phyloP scores from a whole-genome alignment of 768 basidiomycete species.

The Cystoderma amianthinum region DNA sequence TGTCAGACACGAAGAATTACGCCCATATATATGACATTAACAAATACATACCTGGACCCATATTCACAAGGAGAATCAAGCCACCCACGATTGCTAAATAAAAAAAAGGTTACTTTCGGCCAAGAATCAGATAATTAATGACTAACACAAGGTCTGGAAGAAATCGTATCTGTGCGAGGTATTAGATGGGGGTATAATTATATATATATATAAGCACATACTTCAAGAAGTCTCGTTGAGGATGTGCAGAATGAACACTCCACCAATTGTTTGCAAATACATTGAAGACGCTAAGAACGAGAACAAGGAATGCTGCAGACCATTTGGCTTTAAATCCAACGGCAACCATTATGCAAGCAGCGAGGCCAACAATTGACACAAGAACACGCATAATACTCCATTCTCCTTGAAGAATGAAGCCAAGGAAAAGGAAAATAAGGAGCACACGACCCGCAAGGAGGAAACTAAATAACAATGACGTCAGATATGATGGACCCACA shows the following conservation, averaged over 20 bases:
- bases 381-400: conserved; percentile 86
- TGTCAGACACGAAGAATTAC: too few relatives aligned
- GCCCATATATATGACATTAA: not conserved
- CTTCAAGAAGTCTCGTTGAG: conserved; percentile 98
- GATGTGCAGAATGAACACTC: conserved; percentile 87
- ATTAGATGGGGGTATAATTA: conserved; percentile 13
- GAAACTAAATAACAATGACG: conserved; percentile 56
- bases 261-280: conserved; percentile 99
- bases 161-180: conserved; percentile 78
- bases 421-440: conserved; percentile 98
- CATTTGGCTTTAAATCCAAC: conserved; percentile 99
- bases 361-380: conserved; percentile 85
- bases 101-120: conserved; percentile 1
- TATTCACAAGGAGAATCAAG: conserved; percentile 94
- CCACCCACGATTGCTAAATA: conserved; percentile 90
- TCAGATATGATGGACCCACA: not conserved
- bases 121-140: not conserved
- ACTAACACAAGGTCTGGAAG: conserved; percentile 86
- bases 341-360: conserved; percentile 92
- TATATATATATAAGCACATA: conserved; percentile 27
- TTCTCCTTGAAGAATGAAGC: conserved; percentile 89
- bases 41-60: conserved; percentile 73
- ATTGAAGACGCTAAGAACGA: conserved; percentile 91
- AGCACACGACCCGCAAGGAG: conserved; percentile 94
- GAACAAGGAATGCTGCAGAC: conserved; percentile 92